Percentiles rank a stretch among this genome's conserved stretches.
These are phyloP conservation scores for Neospermospora avenae DNA, from an alignment of 2,329 filamentous ascomycete species.

Conservation along the genomic window DNA sequence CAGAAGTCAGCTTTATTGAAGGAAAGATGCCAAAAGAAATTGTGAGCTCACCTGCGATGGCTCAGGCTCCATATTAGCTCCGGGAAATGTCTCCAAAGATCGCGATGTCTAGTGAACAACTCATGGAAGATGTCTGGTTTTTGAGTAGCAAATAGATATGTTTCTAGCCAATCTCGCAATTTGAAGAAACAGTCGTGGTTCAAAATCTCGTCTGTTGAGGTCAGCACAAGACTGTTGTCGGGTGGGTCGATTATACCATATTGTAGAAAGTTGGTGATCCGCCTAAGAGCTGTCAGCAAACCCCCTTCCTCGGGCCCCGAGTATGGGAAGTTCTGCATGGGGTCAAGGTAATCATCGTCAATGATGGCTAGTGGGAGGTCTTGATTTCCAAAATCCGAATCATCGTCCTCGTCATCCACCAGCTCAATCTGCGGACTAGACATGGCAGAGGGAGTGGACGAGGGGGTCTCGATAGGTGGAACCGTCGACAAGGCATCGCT, in stretches of 20 bases:
- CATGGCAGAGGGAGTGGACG: constrained; percentile 30
- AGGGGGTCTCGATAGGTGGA: constrained; percentile 32
- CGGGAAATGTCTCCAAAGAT: constrained; percentile 53
- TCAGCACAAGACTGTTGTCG: constrained; percentile 30
- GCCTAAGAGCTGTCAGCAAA: constrained; percentile 21
- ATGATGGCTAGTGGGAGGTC: constrained; percentile 33
- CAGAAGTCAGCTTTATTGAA: constrained; percentile 19
- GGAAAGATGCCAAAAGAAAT: background rate
- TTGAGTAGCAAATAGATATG: constrained; percentile 44
- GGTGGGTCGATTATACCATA: constrained; percentile 37
- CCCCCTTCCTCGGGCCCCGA: constrained; percentile 19
- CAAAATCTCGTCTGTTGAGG: constrained; percentile 39
- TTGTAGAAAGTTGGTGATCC: constrained; percentile 36
- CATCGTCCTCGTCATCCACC: constrained; percentile 27
- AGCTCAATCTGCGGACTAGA: constrained; percentile 35
- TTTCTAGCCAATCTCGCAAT: constrained; percentile 50
- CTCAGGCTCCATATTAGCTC: constrained; percentile 44
- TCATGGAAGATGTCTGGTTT: constrained; percentile 39
- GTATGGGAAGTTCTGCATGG: constrained; percentile 47
- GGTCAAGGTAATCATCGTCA: constrained; percentile 38
- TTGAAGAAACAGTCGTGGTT: constrained; percentile 44
- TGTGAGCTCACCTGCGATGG: constrained; percentile 41
- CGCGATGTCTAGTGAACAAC: constrained; percentile 43
- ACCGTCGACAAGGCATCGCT: constrained; percentile 32
- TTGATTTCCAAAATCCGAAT: constrained; percentile 24